Evolutionary conservation across 441 rosid genomes (phyloP), one percentile per base, ranked within the genome.

Genomic region (Melastoma candidum): DNA sequence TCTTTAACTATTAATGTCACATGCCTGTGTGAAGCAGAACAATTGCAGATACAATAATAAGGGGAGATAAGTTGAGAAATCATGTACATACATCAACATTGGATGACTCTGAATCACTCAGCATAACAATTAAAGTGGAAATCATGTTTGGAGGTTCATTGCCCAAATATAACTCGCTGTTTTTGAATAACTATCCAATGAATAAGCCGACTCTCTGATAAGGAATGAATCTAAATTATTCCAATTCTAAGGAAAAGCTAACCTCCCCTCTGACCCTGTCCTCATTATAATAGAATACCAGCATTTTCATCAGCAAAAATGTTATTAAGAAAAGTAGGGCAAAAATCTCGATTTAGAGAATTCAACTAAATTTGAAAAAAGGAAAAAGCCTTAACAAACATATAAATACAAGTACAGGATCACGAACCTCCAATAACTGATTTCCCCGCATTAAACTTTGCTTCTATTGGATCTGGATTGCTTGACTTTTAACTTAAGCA

Each of bases 131-230:
- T 74, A 94, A 73, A 51, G 95, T 68, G 59, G 98, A 79, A 71
- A 95, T 87, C 92, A 87, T 84, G 69, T 81, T 95, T 48, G 98
- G 87, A 68, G 95, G 85, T 77, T 95, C 99, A 74, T 95, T 97
- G 69, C 75, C 93, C 81, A 95, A 81, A 78, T 85, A 84, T 47
- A 90, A 71, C 69, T 90, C 87, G 95, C 97, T 85, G 72, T 83
- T 81, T 71, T 87, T 85, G 75, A 82, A 90, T 67, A 95, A 84
- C 74, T 75, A 87, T 53, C 98, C 98, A 58, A 95, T 87, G 90
- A 79, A 71, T 90, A 90, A 36, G 96, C 66, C 0, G 99, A 77
- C 22, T 17, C 22, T 17, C 22, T 17, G 22, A 17, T 17, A 17
- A 17, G 22, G 22, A 17, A 17, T 17, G 22, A 17, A 17, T 17